Base-by-base conservation (phyloP, 2,329 filamentous ascomycete species). In the Elsinoe australis region DNA sequence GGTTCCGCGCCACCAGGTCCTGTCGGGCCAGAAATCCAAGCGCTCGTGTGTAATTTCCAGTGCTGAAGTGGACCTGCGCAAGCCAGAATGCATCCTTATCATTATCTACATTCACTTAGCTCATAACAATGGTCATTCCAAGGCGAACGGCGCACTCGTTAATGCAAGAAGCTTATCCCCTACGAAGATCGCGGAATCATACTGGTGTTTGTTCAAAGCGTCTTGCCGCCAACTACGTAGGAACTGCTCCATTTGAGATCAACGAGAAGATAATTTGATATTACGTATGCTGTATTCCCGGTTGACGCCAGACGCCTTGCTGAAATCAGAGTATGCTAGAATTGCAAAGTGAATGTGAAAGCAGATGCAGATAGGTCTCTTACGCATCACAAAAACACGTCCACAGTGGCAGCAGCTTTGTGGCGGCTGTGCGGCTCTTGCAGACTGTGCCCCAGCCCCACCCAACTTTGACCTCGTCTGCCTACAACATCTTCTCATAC, bases 71-170 rank as follows among this genome's bases (percentile, higher is more conserved):
- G 29, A 95, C 87, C 68, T 96, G 90, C n/a, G 92, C 92, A 34
- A 98, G 82, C 84, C 88, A 95, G 63, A 95, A 95, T 32, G 89
- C 90, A 65, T 98, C 92, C 55, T 87, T 83, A 60, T 95, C 88
- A 64, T 90, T 85, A 61, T 89, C 92, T 95, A 17, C 8, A 18
- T 17, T 53, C 31, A 54, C 35, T 33, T 21, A 12, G 28, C 17
- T 2, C 2, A 41, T 38, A 19, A 14, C n/a, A n/a, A n/a, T n/a
- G n/a, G n/a, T n/a, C n/a, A n/a, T 26, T 14, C 9, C 8, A 42
- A 8, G 9, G 21, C 14, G 12, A 18, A 19, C 3, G 35, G 67
- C 79, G 56, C 68, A 95, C 90, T 87, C 29, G 90, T 96, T 61
- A 98, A 73, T 50, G 92, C 92, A 50, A 96, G 76, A 58, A 98